These are phyloP conservation scores for Penicillium sumatraense DNA, from an alignment of 2,329 filamentous ascomycete species.

Conservation along the genomic window DNA sequence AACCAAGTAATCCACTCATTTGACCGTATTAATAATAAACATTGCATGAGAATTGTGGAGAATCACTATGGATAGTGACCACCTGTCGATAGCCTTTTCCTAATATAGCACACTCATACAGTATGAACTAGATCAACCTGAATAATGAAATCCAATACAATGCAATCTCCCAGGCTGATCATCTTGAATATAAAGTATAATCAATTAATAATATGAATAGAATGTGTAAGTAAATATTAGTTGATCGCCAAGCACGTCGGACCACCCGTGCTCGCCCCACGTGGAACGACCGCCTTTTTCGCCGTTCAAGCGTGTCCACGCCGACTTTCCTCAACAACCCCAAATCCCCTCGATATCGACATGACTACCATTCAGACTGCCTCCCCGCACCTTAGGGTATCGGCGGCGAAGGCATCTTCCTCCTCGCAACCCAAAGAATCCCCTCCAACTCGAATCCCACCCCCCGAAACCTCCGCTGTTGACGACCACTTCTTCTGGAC, in stretches of 20 bases:
- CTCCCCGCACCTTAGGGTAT: slow-evolving; percentile 40
- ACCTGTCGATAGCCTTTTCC: not conserved
- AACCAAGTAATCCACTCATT: not conserved
- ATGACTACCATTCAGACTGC: slow-evolving; percentile 37
- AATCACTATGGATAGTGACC: not conserved
- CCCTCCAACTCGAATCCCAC: slow-evolving; percentile 30
- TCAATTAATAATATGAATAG: no score
- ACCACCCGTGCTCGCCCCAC: slow-evolving; percentile 39
- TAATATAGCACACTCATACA: not conserved
- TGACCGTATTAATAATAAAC: slow-evolving; percentile 2
- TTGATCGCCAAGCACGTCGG: slow-evolving; percentile 24
- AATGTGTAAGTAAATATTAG: not conserved
- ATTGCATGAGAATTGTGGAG: not conserved
- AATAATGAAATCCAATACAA: no score
- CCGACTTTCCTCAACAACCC: slow-evolving; percentile 4
- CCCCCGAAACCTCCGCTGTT: slow-evolving; percentile 37
- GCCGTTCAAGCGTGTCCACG: not conserved
- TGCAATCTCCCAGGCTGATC: no score
- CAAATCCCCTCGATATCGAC: slow-evolving; percentile 26
- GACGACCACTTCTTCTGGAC: slow-evolving; percentile 90
- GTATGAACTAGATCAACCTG: no score
- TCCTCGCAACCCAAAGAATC: slow-evolving; percentile 24
- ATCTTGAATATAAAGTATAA: no score
- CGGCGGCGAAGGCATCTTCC: slow-evolving; percentile 32
- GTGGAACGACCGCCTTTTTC: slow-evolving; percentile 33